These are phyloP conservation scores for Boletus rubroflammeus DNA, from an alignment of 768 basidiomycete genomes.

Conservation along the genomic window DNA sequence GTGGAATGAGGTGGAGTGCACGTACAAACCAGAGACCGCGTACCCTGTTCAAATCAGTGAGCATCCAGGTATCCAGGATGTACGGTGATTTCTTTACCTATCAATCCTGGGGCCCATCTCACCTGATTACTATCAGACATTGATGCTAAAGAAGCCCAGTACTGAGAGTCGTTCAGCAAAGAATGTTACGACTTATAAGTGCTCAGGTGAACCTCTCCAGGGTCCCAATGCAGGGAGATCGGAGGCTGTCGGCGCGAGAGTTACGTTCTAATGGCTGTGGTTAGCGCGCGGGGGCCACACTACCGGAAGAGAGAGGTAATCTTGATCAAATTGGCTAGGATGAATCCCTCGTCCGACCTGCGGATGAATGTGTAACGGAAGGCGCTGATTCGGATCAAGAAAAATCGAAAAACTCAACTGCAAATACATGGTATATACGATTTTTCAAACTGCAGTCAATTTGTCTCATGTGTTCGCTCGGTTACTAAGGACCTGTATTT, in stretches of 20 bases:
- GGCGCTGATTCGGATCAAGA: too few relatives aligned
- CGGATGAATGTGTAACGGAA: too few relatives aligned
- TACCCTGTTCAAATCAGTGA: constrained; percentile 3
- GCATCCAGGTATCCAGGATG: not conserved
- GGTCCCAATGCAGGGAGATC: not conserved
- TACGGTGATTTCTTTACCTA: not conserved
- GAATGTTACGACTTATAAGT: not conserved
- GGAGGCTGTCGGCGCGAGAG: not conserved
- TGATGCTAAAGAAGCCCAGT: not conserved
- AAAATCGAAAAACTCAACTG: too few relatives aligned
- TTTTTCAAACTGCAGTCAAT: too few relatives aligned
- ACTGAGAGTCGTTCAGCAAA: not conserved
- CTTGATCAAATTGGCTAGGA: too few relatives aligned
- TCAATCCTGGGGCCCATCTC: not conserved
- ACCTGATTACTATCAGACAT: not conserved
- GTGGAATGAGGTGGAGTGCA: not conserved
- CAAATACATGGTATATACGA: too few relatives aligned
- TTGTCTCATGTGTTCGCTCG: too few relatives aligned
- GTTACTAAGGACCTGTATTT: too few relatives aligned
- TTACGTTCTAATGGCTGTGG: not conserved
- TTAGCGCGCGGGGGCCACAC: too few relatives aligned
- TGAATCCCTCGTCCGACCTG: too few relatives aligned
- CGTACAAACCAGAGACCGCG: not conserved
- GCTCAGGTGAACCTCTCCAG: not conserved
- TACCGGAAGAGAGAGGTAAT: too few relatives aligned